Evolutionary conservation across 352 stramenopile species (phyloP), one percentile per base, ranked within the genome.

Genomic region (Blastocystis sp.): DNA sequence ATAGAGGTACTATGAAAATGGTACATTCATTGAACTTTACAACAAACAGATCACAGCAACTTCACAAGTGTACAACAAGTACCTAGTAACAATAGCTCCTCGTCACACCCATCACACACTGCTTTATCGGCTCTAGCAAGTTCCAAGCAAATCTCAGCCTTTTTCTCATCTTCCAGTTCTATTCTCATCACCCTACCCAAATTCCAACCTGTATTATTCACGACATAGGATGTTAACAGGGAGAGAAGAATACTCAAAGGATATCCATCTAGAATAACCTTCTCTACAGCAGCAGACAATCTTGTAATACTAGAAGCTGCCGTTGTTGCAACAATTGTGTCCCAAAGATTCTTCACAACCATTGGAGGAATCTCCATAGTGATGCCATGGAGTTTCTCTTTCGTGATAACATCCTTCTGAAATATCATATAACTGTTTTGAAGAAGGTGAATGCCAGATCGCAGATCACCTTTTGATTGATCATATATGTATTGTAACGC

Each of bases 351-450:
- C 35, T 74, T 74, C 39, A 87, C n/a, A 21, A 65, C 56, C 65
- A 51, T 46, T 0, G 37, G 19, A 0, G 77, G 57, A 24, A 87
- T 65, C 37, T 46, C 49, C 56, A 87, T 58, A 2, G 27, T 75
- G 24, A 87, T 87, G 9, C 37, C 52, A 37, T 87, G 11, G 4
- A 87, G 59, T n/a, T 12, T n/a, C n/a, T 77, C 42, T 51, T 51
- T 51, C 3, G 65, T 87, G n/a, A 87, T 46, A n/a, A 46, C n/a
- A 32, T 87, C 46, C 6, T 43, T 39, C 21, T 51, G 77, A 29
- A 75, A 77, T 27, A 87, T 74, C 65, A 69, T 87, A 16, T 87
- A n/a, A 24, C 51, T 58, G 27, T 87, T 87, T 46, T 87, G 77
- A 27, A 87, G 49, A 0, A 78, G 42, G 7, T 87, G 77, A 51